Percentiles rank a stretch among this genome's conserved stretches.
Evolutionary conservation across 1,284 basidiomycete genomes (phyloP).

Genomic region (Cryptococcus neoformans): DNA sequence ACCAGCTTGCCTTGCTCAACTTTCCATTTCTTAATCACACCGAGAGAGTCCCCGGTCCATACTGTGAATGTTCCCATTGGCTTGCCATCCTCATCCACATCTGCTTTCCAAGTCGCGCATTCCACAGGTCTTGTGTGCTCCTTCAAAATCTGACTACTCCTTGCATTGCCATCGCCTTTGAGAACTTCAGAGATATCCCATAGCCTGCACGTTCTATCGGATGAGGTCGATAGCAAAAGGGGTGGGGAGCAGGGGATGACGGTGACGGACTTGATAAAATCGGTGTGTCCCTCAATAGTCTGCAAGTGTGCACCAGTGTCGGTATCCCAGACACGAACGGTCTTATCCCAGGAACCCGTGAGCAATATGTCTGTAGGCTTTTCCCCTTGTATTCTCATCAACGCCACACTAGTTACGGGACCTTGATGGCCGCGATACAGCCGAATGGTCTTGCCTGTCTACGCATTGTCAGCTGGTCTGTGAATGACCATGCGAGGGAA

Average conservation of each 20-base stretch:
- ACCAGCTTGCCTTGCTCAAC: constrained; percentile 37
- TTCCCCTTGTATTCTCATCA: constrained; percentile 48
- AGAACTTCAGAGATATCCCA: constrained; percentile 58
- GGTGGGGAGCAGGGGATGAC: constrained; percentile 58
- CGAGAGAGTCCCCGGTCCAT: constrained; percentile 83
- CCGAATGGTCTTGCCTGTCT: constrained; percentile 75
- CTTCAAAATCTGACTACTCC: constrained; percentile 42
- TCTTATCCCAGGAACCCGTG: constrained; percentile 91
- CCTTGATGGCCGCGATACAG: constrained; percentile 78
- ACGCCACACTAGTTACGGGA: constrained; percentile 76
- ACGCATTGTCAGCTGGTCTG: background rate
- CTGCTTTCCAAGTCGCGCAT: constrained; percentile 21
- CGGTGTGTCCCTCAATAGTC: constrained; percentile 70
- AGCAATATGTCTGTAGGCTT: constrained; percentile 52
- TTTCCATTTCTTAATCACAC: constrained; percentile 60
- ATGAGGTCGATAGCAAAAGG: constrained; percentile 78
- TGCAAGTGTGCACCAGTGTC: constrained; percentile 64
- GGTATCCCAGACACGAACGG: constrained; percentile 77
- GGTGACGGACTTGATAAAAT: constrained; percentile 80
- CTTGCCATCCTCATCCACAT: constrained; percentile 34
- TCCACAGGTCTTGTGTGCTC: constrained; percentile 37
- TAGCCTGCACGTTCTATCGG: constrained; percentile 83
- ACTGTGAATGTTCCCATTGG: constrained; percentile 53
- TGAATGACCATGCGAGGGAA: too few relatives aligned
- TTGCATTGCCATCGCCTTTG: constrained; percentile 47